Conservation (phyloP, 495 filamentous ascomycete species). For the Podospora didyma region DNA sequence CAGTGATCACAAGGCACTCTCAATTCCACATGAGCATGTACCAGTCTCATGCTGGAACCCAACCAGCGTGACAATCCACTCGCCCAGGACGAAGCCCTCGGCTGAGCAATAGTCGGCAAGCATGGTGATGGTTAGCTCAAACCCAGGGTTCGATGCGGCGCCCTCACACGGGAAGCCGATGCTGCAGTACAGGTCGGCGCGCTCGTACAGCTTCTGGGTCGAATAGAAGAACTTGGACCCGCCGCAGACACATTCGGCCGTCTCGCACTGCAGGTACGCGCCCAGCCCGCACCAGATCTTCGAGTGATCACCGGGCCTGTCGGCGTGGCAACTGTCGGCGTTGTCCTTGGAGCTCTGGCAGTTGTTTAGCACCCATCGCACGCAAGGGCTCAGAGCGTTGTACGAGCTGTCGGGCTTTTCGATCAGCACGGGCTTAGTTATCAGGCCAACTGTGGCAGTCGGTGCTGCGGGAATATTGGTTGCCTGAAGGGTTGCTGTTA, state of each 20-base stretch:
- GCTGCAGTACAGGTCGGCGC: constrained; percentile 4
- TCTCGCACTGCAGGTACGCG: neutral
- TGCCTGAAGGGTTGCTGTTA: too few species aligned
- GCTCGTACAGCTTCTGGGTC: constrained; percentile 1
- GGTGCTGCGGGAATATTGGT: too few species aligned
- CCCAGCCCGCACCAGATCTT: constrained; percentile 1
- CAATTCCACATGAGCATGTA: too few species aligned
- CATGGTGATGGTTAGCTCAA: neutral
- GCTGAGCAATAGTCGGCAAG: constrained; percentile 1
- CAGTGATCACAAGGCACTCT: too few species aligned
- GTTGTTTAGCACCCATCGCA: constrained; percentile 1
- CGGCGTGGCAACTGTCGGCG: constrained; percentile 1
- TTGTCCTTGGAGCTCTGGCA: constrained; percentile 1
- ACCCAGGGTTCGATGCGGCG: neutral
- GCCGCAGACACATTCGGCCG: constrained; percentile 1
- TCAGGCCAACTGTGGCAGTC: neutral
- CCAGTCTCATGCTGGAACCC: neutral
- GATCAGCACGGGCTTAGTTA: neutral
- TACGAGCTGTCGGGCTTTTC: neutral
- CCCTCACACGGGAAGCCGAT: neutral
- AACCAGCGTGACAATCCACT: neutral
- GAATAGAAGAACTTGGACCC: constrained; percentile 1
- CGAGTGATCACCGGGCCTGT: neutral
- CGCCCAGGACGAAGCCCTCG: neutral
- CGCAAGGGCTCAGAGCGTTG: neutral